These are phyloP conservation scores for Kazachstania africana DNA, from an alignment of 805 yeast genomes.

Conservation along the genomic window DNA sequence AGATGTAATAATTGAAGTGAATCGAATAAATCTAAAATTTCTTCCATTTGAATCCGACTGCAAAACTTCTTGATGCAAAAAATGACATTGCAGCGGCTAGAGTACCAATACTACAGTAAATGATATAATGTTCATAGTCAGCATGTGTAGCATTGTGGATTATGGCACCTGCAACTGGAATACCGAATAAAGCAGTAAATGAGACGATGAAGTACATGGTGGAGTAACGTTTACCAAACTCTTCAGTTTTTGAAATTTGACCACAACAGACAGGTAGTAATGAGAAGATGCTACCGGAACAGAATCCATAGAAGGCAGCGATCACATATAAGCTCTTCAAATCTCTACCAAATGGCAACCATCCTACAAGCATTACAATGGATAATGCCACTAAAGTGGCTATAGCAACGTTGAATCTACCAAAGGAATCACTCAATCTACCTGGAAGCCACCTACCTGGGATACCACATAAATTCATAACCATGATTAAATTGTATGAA, in stretches of 20 bases:
- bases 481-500: conserved; percentile 34
- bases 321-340: conserved; percentile 32
- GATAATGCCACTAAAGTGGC: conserved; percentile 23
- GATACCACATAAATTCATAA: conserved; percentile 32
- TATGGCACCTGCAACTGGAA: conserved; percentile 41
- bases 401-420: conserved; percentile 43
- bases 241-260: conserved; percentile 41
- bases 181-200: conserved; percentile 37
- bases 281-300: conserved; percentile 43
- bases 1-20: too few species aligned
- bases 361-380: conserved; percentile 25
- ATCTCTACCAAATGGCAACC: conserved; percentile 29
- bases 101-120: conserved; percentile 29
- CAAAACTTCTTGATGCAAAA: conserved; percentile 32
- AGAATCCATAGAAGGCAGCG: conserved; percentile 39
- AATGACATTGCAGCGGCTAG: conserved; percentile 30
- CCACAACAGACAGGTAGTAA: conserved; percentile 49
- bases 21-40: too few species aligned
- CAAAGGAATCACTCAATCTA: conserved; percentile 32
- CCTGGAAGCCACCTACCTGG: conserved; percentile 37
- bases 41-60: conserved; percentile 37
- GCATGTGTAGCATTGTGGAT: conserved; percentile 28
- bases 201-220: conserved; percentile 50
- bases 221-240: conserved; percentile 43
- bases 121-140: conserved; percentile 29